Evolutionary conservation across 257 asterid species (phyloP), one percentile per base, ranked within the genome.

Genomic region (Nyctanthes arbortristis): DNA sequence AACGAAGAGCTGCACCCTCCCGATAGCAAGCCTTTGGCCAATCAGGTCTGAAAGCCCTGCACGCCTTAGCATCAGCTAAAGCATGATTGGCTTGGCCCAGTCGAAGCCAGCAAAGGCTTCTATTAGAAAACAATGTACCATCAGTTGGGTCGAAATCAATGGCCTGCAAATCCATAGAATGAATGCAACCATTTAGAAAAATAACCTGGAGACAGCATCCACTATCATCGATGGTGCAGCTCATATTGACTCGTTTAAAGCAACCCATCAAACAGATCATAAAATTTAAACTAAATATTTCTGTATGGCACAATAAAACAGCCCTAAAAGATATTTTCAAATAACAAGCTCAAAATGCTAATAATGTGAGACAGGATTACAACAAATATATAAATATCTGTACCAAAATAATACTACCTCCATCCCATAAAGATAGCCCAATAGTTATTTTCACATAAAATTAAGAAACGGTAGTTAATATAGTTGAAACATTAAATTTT

Each of bases 21-120:
- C 99, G 94, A 67, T 87, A 94, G 84, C 89, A 91, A 72, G 96
- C 97, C 72, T 94, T 94, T 10, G 97, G 75, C 99, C 99, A 94
- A 85, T 94, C 96, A 1, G 99, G 97, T 77, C 87, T 88, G 16
- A 91, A 87, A 79, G 80, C 90, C 73, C 87, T 85, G 66, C 96
- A 86, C 55, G 86, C 86, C 79, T 77, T 84, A 0, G 97, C 99
- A 85, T 94, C 99, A 67, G 86, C 76, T 72, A 94, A 85, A 33
- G 99, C 97, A 22, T 68, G 90, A 12, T 88, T 96, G 52, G 97
- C 93, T 81, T 94, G 97, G 52, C 99, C 99, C 55, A 88, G 61
- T 25, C 96, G 94, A 37, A 89, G 54, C 97, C 97, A 91, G 76
- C 96, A 85, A 47, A 93, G 93, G 76, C 99, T 91, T 88, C 99